phyloP scores from a whole-genome alignment of 208 protist species.

The Acanthamoeba lenticulata region DNA sequence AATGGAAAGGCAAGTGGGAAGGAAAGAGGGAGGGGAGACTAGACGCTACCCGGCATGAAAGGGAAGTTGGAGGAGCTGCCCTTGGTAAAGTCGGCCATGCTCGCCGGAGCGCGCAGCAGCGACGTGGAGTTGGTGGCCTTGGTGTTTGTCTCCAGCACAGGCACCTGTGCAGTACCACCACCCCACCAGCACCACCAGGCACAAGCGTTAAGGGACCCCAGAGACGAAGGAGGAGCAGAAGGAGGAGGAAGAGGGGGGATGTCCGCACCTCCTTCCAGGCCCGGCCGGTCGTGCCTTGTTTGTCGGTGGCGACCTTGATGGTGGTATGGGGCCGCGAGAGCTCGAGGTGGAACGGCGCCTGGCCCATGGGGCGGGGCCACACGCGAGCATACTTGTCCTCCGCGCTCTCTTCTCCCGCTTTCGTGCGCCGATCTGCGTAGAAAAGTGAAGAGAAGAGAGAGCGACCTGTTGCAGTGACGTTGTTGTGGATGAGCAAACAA shows the following conservation, averaged over 20 bases:
- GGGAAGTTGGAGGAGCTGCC: conserved; percentile 61
- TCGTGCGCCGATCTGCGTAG: background rate
- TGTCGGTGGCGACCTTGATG: conserved; percentile 35
- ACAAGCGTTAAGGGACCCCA: background rate
- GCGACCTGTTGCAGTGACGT: background rate
- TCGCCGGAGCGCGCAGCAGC: conserved; percentile 2
- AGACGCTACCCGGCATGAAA: conserved; percentile 33
- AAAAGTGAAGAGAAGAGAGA: background rate
- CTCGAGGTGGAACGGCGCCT: background rate
- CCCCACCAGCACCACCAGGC: background rate
- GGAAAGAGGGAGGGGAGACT: background rate
- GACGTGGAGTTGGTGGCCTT: conserved; percentile 47
- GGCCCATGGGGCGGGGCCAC: background rate
- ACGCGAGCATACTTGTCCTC: background rate
- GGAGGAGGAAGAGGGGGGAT: background rate
- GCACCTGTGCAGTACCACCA: background rate
- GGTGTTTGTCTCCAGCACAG: conserved; percentile 1
- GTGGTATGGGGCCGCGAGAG: conserved; percentile 16
- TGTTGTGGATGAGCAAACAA: background rate
- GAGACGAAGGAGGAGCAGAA: background rate
- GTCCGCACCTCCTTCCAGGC: background rate
- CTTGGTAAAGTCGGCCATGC: background rate
- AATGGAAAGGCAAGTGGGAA: background rate
- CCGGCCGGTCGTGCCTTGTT: background rate
- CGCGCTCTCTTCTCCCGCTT: background rate